Conservation (phyloP, 1,284 basidiomycete genomes). For the Earliella scabrosa region DNA sequence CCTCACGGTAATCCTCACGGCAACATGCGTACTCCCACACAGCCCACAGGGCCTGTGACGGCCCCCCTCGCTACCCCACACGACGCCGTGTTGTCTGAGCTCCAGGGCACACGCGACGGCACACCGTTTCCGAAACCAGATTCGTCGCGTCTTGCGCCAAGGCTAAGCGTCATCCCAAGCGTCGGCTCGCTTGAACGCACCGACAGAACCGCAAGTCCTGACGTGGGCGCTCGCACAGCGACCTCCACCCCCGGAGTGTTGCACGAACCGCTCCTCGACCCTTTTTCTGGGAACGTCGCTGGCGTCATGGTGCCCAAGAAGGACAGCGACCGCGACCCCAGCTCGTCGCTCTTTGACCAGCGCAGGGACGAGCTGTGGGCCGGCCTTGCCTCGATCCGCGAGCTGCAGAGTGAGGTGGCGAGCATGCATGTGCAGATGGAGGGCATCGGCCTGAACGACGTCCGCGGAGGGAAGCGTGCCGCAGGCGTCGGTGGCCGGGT, state of each 20-base stretch:
- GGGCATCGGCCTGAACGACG: conserved; percentile 47
- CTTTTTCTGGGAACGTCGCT: conserved; percentile 51
- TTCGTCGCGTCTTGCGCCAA: conserved; percentile 16
- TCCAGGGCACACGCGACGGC: conserved; percentile 39
- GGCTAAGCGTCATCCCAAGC: conserved; percentile 24
- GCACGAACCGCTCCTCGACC: conserved; percentile 49
- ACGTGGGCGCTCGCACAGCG: conserved; percentile 22
- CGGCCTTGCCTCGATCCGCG: conserved; percentile 65
- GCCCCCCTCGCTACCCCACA: conserved; percentile 58
- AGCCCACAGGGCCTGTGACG: conserved; percentile 25
- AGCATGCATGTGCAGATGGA: conserved; percentile 77
- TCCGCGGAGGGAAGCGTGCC: conserved; percentile 26
- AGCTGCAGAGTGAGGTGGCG: conserved; percentile 72
- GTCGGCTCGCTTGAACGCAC: conserved; percentile 27
- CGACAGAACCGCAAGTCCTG: conserved; percentile 29
- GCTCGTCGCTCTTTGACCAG: conserved; percentile 30
- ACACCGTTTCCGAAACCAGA: conserved; percentile 10
- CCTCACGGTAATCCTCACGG: conserved; percentile 1
- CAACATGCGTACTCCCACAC: conserved; percentile 8
- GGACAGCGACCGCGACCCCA: conserved; percentile 23
- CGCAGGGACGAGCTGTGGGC: conserved; percentile 64
- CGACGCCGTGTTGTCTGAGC: conserved; percentile 58
- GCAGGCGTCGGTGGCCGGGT: conserved; percentile 29
- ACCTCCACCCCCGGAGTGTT: conserved; percentile 22
- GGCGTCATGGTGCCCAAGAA: conserved; percentile 40